Percentiles rank a stretch among this genome's conserved stretches.
These are phyloP conservation scores for Oryza punctata DNA, from an alignment of 176 grass and related monocot species.

Conservation along the genomic window DNA sequence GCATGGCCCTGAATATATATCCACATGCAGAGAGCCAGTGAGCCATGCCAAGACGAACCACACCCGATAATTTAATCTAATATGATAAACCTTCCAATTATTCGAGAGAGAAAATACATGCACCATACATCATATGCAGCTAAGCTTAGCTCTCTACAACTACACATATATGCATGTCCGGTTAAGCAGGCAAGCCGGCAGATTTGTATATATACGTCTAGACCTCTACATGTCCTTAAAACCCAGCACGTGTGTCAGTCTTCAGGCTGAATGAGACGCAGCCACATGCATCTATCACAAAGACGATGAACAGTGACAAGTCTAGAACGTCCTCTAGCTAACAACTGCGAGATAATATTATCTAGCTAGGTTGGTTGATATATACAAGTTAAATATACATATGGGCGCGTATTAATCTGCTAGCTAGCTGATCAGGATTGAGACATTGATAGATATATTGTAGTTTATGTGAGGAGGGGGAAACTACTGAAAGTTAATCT, in stretches of 20 bases:
- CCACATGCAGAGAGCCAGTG: neutral
- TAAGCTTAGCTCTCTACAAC: neutral
- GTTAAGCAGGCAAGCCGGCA: neutral
- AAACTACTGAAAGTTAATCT: neutral
- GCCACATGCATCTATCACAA: slow-evolving; percentile 20
- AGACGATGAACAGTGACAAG: neutral
- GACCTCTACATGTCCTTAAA: slow-evolving; percentile 43
- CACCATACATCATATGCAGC: too few relatives aligned
- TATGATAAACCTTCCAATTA: slow-evolving; percentile 1
- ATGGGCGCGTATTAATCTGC: neutral
- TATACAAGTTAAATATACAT: neutral
- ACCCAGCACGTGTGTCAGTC: slow-evolving; percentile 17
- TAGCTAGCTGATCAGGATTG: neutral
- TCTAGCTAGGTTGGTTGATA: neutral
- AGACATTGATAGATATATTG: neutral
- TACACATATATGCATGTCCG: neutral
- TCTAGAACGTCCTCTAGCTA: neutral
- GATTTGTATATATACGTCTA: slow-evolving; percentile 21
- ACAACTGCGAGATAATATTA: slow-evolving; percentile 27
- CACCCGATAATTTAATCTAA: slow-evolving; percentile 5
- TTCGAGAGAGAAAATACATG: neutral
- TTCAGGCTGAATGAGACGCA: neutral
- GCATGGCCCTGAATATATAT: slow-evolving; percentile 44
- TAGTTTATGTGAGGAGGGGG: slow-evolving; percentile 29
- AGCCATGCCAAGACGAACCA: neutral